These are phyloP conservation scores for Eruca vesicaria DNA, from an alignment of 441 rosid species.

Conservation along the genomic window DNA sequence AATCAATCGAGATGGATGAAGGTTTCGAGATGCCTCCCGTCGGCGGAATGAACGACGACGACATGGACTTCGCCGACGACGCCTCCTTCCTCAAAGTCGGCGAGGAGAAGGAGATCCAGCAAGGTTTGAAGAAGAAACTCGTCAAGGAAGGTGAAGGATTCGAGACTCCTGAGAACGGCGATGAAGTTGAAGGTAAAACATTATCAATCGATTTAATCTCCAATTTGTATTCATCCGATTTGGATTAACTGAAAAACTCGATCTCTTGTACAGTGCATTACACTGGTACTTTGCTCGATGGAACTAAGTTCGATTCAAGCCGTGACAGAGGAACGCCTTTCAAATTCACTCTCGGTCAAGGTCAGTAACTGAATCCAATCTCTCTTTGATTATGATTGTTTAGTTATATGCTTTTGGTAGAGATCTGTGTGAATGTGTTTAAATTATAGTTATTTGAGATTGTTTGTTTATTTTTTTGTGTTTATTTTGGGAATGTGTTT, in stretches of 20 bases:
- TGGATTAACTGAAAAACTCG: conserved; percentile 5
- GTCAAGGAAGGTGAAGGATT: conserved; percentile 63
- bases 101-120: conserved; percentile 79
- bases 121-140: conserved; percentile 69
- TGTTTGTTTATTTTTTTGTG: not conserved
- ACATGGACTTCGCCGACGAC: conserved; percentile 53
- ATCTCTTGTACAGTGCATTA: conserved; percentile 62
- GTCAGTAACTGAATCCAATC: conserved; percentile 32
- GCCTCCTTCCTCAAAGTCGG: conserved; percentile 46
- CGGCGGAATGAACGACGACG: conserved; percentile 53
- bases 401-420: not conserved
- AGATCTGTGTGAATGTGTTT: not conserved
- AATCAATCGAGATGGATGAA: conserved; percentile 43
- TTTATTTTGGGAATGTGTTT: conserved; percentile 2
- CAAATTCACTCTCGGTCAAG: conserved; percentile 94
- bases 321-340: conserved; percentile 76
- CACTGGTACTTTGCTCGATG: conserved; percentile 86
- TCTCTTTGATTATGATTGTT: not conserved
- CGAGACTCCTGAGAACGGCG: conserved; percentile 67
- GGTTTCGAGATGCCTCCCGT: conserved; percentile 58
- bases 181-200: conserved; percentile 65
- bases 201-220: not conserved
- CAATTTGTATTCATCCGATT: not conserved
- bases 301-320: conserved; percentile 83
- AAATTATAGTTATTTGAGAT: no score